phyloP scores from a whole-genome alignment of 1,139 yeast species.

The Geotrichum candidum region DNA sequence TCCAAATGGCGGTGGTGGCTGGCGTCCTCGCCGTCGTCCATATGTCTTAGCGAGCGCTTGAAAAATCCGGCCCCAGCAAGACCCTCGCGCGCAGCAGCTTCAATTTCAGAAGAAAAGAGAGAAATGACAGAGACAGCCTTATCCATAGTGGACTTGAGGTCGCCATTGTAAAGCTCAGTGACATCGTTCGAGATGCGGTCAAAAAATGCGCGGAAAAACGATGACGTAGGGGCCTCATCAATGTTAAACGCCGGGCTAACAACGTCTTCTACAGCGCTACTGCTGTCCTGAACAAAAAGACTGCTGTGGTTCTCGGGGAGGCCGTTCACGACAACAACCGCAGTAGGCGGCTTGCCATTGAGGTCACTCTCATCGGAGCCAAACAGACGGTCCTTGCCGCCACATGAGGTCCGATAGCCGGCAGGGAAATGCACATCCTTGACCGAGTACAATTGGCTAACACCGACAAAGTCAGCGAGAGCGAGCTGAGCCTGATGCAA shows the following conservation, averaged over 20 bases:
- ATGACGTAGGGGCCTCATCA: constrained; percentile 20
- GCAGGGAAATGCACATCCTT: constrained; percentile 17
- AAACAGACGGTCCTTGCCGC: constrained; percentile 2
- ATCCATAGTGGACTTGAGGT: constrained; percentile 15
- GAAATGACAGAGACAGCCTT: constrained; percentile 22
- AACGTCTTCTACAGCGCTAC: constrained; percentile 9
- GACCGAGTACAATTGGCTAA: constrained; percentile 21
- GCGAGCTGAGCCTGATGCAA: constrained; percentile 27
- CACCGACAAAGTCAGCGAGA: constrained; percentile 27
- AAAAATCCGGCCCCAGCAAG: constrained; percentile 13
- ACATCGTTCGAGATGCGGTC: constrained; percentile 21
- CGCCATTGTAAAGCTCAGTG: constrained; percentile 19
- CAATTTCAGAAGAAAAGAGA: constrained; percentile 14
- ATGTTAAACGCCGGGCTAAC: constrained; percentile 24
- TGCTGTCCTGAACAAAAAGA: constrained; percentile 11
- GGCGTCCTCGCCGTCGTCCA: constrained; percentile 17
- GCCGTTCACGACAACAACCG: constrained; percentile 26
- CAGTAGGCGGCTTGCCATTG: constrained; percentile 17
- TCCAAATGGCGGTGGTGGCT: constrained; percentile 16
- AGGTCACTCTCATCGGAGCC: constrained; percentile 6
- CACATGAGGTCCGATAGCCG: constrained; percentile 10
- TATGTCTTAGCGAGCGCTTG: constrained; percentile 10
- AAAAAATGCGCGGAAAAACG: constrained; percentile 19
- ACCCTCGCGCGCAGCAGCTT: constrained; percentile 13
- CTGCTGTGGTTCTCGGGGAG: constrained; percentile 18